phyloP scores from a whole-genome alignment of 2,329 filamentous ascomycete species.

The Exophiala xenobiotica region DNA sequence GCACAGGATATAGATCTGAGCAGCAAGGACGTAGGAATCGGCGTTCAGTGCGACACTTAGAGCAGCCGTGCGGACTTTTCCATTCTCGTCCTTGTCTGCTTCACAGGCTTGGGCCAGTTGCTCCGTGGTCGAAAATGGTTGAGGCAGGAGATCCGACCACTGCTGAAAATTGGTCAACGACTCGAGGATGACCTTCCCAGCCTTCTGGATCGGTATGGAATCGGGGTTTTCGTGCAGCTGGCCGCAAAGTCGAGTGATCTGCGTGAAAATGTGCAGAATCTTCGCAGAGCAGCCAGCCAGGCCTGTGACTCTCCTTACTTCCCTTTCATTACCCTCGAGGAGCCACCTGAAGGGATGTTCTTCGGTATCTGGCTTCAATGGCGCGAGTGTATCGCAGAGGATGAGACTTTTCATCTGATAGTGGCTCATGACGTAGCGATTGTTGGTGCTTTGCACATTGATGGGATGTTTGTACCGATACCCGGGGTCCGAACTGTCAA shows the following conservation, averaged over 20 bases:
- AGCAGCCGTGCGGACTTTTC: slow-evolving; percentile 11
- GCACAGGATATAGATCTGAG: slow-evolving; percentile 25
- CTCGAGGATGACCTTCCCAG: slow-evolving; percentile 14
- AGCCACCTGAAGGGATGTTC: slow-evolving; percentile 6
- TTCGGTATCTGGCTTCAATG: neutral
- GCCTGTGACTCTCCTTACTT: slow-evolving; percentile 19
- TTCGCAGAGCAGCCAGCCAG: slow-evolving; percentile 17
- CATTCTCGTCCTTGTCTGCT: slow-evolving; percentile 11
- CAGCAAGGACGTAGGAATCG: slow-evolving; percentile 18
- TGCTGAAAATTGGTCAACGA: slow-evolving; percentile 14
- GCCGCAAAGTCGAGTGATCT: slow-evolving; percentile 17
- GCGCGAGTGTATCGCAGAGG: neutral
- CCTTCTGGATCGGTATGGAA: slow-evolving; percentile 3
- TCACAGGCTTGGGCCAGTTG: slow-evolving; percentile 19
- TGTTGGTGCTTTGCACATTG: slow-evolving; percentile 9
- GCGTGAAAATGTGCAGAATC: slow-evolving; percentile 23
- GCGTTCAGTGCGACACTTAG: slow-evolving; percentile 20
- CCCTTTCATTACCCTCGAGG: slow-evolving; percentile 13
- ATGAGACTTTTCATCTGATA: neutral
- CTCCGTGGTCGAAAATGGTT: slow-evolving; percentile 5
- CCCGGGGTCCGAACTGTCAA: slow-evolving; percentile 9
- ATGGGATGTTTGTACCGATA: slow-evolving; percentile 3
- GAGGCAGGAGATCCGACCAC: slow-evolving; percentile 17
- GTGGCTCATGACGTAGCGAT: neutral
- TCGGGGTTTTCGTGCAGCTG: neutral